A percentile compares a stretch with the other conserved stretches of the same genome.
Evolutionary conservation across 1,139 yeast species (phyloP).

Genomic region (Hyphopichia pseudoburtonii): DNA sequence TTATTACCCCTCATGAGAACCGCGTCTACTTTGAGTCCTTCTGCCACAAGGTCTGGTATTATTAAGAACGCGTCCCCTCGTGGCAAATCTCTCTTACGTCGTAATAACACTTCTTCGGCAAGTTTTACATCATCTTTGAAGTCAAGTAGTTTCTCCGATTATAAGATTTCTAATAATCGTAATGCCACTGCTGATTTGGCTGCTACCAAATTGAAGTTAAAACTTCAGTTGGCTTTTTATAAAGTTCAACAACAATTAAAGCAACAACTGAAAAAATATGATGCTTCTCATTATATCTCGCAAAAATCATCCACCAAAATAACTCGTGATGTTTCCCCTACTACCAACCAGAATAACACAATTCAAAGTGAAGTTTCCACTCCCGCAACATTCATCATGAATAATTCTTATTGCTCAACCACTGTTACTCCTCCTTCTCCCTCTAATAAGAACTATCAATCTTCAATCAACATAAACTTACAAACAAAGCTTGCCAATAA

Average conservation of each 20-base stretch:
- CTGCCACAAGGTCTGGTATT: not conserved
- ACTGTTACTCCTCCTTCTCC: constrained; percentile 4
- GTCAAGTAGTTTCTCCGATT: constrained; percentile 4
- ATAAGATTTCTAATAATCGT: constrained; percentile 10
- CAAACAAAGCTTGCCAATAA: constrained; percentile 16
- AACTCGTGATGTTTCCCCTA: not conserved
- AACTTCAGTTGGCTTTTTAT: constrained; percentile 76
- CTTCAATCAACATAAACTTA: constrained; percentile 27
- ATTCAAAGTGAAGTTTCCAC: not conserved
- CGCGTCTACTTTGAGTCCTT: not conserved
- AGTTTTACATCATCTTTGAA: too few species aligned
- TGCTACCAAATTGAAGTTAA: constrained; percentile 66
- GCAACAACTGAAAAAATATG: too few species aligned
- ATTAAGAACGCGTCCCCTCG: not conserved
- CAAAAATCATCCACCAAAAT: not conserved
- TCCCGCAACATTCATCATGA: constrained; percentile 4
- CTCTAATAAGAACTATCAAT: constrained; percentile 10
- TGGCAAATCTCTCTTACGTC: not conserved
- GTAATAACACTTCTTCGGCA: too few species aligned
- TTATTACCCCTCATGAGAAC: not conserved
- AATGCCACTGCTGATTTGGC: constrained; percentile 36
- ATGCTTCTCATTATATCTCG: not conserved
- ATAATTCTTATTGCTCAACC: not conserved
- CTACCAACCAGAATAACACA: not conserved
- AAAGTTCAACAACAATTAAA: constrained; percentile 46